Evolutionary conservation across 495 filamentous ascomycete genomes (phyloP).

Genomic region (Tuber aestivum): DNA sequence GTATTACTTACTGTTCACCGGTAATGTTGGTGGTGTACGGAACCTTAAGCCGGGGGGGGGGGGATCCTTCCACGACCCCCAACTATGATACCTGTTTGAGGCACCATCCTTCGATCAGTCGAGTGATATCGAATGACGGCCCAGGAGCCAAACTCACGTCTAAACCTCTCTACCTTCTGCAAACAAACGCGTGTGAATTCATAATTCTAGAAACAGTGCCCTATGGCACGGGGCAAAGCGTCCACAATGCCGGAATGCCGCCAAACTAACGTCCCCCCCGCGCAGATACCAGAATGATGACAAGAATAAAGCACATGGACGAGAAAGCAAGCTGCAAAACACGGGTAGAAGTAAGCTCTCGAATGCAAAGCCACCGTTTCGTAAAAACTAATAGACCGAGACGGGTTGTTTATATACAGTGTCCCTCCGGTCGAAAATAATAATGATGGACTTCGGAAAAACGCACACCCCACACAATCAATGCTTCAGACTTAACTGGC

Average conservation of each 20-base stretch:
- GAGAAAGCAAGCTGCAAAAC: not conserved
- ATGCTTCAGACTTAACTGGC: not conserved
- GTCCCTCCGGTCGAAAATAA: not conserved
- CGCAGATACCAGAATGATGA: not conserved
- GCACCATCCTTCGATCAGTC: not conserved
- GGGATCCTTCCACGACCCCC: not conserved
- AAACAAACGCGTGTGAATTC: not conserved
- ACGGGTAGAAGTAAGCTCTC: not conserved
- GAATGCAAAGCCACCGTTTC: not conserved
- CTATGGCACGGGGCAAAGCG: not conserved
- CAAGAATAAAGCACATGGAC: not conserved
- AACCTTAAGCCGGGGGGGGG: too few relatives aligned
- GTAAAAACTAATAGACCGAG: not conserved
- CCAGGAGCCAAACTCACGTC: not conserved
- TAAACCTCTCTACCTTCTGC: not conserved
- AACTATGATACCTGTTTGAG: not conserved
- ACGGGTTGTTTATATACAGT: not conserved
- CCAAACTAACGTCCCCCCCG: not conserved
- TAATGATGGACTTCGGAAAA: not conserved
- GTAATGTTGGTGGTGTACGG: too few relatives aligned
- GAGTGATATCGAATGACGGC: not conserved
- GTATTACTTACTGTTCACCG: not conserved
- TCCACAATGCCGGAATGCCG: not conserved
- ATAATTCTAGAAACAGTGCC: not conserved
- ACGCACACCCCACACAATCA: not conserved